Evolutionary conservation across 768 basidiomycete genomes (phyloP).

Genomic region (Tylopilus cervinicoccineus): DNA sequence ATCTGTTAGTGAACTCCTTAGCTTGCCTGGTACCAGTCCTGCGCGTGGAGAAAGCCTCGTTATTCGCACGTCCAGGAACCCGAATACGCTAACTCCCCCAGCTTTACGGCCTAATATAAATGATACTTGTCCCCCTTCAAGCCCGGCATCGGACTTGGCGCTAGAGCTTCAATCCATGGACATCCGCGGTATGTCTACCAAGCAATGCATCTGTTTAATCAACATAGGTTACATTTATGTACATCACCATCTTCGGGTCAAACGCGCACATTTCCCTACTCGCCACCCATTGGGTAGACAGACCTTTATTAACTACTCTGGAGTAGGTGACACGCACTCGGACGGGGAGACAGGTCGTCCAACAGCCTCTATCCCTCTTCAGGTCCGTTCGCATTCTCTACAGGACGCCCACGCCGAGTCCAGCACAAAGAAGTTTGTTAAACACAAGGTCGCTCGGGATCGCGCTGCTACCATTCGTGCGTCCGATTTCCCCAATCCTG

Average conservation of each 20-base stretch:
- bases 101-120: background rate
- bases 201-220: background rate
- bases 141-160: slow-evolving; percentile 19
- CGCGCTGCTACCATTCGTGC: slow-evolving; percentile 51
- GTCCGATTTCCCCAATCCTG: slow-evolving; percentile 36
- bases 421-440: slow-evolving; percentile 11
- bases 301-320: slow-evolving; percentile 6
- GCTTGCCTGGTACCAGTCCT: slow-evolving; percentile 18
- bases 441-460: slow-evolving; percentile 22
- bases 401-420: slow-evolving; percentile 9
- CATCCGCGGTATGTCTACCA: slow-evolving; percentile 25
- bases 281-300: background rate
- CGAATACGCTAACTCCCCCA: background rate
- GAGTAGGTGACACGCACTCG: slow-evolving; percentile 12
- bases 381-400: slow-evolving; percentile 21
- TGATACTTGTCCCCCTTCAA: slow-evolving; percentile 8
- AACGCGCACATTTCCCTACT: background rate
- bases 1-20: background rate
- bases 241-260: background rate
- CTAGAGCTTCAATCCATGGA: slow-evolving; percentile 21
- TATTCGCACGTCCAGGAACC: background rate
- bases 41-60: background rate
- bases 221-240: background rate
- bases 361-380: background rate
- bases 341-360: slow-evolving; percentile 4